Evolutionary conservation across 345 rosid genomes (phyloP).

Genomic region (Populus davidiana): DNA sequence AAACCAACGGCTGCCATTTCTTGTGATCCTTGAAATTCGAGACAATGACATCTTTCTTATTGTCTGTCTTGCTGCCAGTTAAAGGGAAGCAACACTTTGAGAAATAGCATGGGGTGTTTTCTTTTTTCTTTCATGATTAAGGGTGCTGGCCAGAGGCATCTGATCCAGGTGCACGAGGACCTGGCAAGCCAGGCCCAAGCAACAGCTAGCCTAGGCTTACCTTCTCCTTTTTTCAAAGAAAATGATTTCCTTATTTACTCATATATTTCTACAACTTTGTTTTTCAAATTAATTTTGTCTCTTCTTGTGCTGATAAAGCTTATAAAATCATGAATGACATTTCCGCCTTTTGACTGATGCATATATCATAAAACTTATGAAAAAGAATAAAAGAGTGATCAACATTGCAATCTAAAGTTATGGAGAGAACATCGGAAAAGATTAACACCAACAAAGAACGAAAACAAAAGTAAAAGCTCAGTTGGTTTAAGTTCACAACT

Average conservation of each 20-base stretch:
- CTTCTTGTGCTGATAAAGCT: neutral
- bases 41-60: constrained; percentile 1
- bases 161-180: neutral
- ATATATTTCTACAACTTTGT: too few relatives aligned
- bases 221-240: neutral
- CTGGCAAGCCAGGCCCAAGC: neutral
- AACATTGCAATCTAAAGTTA: too few relatives aligned
- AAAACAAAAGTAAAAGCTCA: neutral
- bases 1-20: neutral
- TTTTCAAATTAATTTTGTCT: neutral
- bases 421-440: neutral
- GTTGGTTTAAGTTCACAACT: neutral
- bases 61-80: neutral
- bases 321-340: neutral
- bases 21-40: neutral
- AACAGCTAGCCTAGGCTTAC: neutral
- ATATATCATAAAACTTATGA: too few relatives aligned
- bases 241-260: too few relatives aligned
- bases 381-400: too few relatives aligned
- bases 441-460: neutral
- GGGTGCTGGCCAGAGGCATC: neutral
- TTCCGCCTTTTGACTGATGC: neutral
- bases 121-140: neutral
- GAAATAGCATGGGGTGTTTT: neutral
- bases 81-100: neutral